These are phyloP conservation scores for Albizia julibrissin DNA, from an alignment of 306 rosid species.

Conservation along the genomic window DNA sequence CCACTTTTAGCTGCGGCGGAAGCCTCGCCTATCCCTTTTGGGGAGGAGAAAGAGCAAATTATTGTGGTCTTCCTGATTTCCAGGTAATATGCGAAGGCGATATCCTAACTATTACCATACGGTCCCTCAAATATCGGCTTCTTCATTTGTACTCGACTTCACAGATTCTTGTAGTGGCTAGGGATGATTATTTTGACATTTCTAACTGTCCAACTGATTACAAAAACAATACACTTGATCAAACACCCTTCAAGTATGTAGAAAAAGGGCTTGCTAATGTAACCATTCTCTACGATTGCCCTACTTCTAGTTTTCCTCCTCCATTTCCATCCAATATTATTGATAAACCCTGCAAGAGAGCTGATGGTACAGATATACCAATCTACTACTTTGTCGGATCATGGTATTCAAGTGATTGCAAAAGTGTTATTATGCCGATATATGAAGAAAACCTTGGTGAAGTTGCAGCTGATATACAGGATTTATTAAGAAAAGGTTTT, in stretches of 20 bases:
- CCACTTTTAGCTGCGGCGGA: constrained; percentile 8
- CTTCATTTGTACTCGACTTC: neutral
- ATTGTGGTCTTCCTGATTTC: constrained; percentile 24
- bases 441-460: neutral
- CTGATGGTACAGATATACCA: neutral
- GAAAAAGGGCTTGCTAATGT: neutral
- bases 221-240: constrained; percentile 21
- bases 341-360: neutral
- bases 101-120: neutral
- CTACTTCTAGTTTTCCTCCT: neutral
- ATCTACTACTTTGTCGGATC: neutral
- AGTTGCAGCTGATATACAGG: neutral
- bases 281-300: constrained; percentile 28
- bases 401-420: neutral
- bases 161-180: constrained; percentile 16
- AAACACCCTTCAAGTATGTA: neutral
- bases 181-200: constrained; percentile 27
- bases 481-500: neutral
- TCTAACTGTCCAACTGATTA: neutral
- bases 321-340: too few relatives aligned
- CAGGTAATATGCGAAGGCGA: neutral
- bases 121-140: constrained; percentile 27
- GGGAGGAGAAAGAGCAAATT: neutral
- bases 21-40: constrained; percentile 38
- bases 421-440: neutral